Percentiles rank a stretch among this genome's conserved stretches.
These are phyloP conservation scores for Clathrospora elynae DNA, from an alignment of 2,329 filamentous ascomycete species.

Conservation along the genomic window DNA sequence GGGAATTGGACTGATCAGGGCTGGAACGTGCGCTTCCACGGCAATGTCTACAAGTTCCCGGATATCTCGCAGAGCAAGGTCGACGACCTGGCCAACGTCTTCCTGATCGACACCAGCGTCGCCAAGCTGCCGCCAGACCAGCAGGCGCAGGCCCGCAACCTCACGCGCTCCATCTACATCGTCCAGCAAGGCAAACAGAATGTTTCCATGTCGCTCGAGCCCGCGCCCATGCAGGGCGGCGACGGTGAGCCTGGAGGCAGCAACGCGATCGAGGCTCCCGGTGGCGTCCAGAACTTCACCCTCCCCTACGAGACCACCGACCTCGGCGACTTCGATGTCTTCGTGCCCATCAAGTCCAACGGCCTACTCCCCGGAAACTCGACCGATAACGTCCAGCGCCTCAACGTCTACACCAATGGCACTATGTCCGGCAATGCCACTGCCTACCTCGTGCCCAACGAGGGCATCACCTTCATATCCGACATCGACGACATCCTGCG, in stretches of 20 bases:
- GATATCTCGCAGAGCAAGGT: conserved; percentile 68
- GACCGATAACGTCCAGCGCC: conserved; percentile 67
- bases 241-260: conserved; percentile 56
- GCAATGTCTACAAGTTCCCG: conserved; percentile 81
- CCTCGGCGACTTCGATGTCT: conserved; percentile 75
- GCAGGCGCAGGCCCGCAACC: conserved; percentile 71
- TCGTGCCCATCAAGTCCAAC: conserved; percentile 65
- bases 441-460: conserved; percentile 73
- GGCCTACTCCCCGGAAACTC: conserved; percentile 66
- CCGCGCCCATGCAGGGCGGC: conserved; percentile 62
- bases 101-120: conserved; percentile 69
- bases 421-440: conserved; percentile 73
- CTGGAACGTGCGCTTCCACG: conserved; percentile 77
- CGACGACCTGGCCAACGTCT: conserved; percentile 70
- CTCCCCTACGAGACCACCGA: conserved; percentile 69
- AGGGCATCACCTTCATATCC: conserved; percentile 72
- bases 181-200: conserved; percentile 70
- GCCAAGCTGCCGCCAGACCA: conserved; percentile 62
- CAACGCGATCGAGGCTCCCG: conserved; percentile 58
- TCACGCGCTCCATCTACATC: conserved; percentile 75
- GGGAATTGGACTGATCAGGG: conserved; percentile 80
- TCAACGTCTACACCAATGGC: conserved; percentile 71
- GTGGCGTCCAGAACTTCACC: conserved; percentile 66
- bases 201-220: conserved; percentile 67
- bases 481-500: conserved; percentile 82